Base-by-base conservation (phyloP, 2,329 filamentous ascomycete species). In the Verticillium zaregamsianum region DNA sequence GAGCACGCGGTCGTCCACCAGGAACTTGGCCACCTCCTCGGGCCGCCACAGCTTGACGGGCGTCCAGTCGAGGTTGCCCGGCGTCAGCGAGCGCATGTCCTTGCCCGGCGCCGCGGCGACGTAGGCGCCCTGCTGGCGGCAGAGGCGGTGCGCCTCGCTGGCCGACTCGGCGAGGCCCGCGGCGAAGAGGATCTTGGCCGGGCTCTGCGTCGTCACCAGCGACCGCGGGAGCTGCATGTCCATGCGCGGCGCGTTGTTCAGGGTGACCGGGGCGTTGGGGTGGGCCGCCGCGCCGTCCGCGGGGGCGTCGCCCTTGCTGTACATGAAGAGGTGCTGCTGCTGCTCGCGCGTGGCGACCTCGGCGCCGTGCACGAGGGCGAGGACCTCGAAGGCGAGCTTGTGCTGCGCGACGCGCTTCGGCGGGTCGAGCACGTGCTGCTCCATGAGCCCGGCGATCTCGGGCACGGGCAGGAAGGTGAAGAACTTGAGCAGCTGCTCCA, bases 381-480 rank as follows among this genome's bases (percentile, higher is more conserved):
- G 80, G 25, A 98, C 89, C 71, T 99, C 93, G 58, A 81, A 85
- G 1, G 95, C 95, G 2, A 99, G 84, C 0, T 83, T 78, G 71
- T 97, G 93, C 68, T 99, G 94, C 3, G 94, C 93, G 61, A 86
- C 73, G 33, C 95, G 87, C 75, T 89, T 86, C 1, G 87, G 83
- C 0, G 91, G 90, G 61, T 93, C 84, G 32, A 80, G 65, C 9
- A 75, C 76, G 67, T 98, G 93, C 64, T 89, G 74, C 35, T 79
- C 73, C 85, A 98, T 90, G 59, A 91, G 74, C 15, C 79, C 69
- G 3, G 81, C 71, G 66, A 99, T 96, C n/a, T 86, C 74, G 8
- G 82, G 71, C 2, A 91, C 68, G 0, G 94, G 90, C 40, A 97
- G 75, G 72, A 99, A 97, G 0, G 95, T 99, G 72, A 99, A 93